Conservation (phyloP, 352 stramenopile species). For the Elongisporangium undulatum region DNA sequence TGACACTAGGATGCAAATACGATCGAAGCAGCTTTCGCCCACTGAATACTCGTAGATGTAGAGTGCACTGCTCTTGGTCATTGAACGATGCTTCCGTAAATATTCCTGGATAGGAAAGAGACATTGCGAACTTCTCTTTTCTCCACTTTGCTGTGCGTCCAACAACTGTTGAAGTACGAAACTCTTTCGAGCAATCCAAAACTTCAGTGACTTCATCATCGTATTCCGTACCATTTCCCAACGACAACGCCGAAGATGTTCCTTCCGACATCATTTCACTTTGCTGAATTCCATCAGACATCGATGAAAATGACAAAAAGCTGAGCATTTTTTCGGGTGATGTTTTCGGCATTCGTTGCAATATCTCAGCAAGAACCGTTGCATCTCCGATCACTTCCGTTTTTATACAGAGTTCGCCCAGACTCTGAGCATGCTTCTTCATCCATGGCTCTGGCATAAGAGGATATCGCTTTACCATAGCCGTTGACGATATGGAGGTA, state of each 20-base stretch:
- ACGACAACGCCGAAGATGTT: not conserved
- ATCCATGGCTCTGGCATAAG: slow-evolving; percentile 68
- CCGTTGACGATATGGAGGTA: slow-evolving; percentile 45
- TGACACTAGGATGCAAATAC: not conserved
- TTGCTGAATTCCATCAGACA: slow-evolving; percentile 28
- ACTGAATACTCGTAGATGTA: slow-evolving; percentile 41
- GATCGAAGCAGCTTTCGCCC: slow-evolving; percentile 34
- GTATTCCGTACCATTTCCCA: slow-evolving; percentile 12
- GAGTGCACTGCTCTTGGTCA: slow-evolving; percentile 24
- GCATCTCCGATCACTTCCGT: slow-evolving; percentile 60
- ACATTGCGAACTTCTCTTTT: slow-evolving; percentile 59
- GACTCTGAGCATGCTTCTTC: slow-evolving; percentile 46
- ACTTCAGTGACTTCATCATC: slow-evolving; percentile 46
- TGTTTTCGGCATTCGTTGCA: slow-evolving; percentile 27
- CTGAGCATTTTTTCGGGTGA: slow-evolving; percentile 46
- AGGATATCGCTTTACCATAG: slow-evolving; percentile 50
- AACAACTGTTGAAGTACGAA: slow-evolving; percentile 31
- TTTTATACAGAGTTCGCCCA: slow-evolving; percentile 63
- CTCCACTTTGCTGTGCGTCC: slow-evolving; percentile 35
- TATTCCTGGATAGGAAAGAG: slow-evolving; percentile 62
- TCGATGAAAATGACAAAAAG: slow-evolving; percentile 37
- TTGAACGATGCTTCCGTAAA: slow-evolving; percentile 36
- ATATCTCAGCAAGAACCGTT: slow-evolving; percentile 46
- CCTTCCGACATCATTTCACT: slow-evolving; percentile 11
- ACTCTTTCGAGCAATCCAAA: slow-evolving; percentile 29